Percentiles rank a stretch among this genome's conserved stretches.
Conservation (phyloP, 2,329 filamentous ascomycete genomes). For the Nemania abortiva region DNA sequence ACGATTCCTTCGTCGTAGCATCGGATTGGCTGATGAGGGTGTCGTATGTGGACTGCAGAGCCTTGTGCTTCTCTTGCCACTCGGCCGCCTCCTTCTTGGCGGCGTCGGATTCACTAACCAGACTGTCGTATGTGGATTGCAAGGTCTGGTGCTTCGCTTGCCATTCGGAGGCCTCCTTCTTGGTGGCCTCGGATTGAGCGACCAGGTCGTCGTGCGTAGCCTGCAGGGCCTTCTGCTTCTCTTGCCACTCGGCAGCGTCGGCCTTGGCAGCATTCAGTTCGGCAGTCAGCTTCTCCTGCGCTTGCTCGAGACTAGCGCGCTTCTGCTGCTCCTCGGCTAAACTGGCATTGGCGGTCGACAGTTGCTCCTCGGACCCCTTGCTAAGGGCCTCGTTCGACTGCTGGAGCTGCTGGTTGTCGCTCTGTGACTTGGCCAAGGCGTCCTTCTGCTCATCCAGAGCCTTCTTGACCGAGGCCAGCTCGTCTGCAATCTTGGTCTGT, state of each 20-base stretch:
- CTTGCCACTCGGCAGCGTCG: slow-evolving; percentile 41
- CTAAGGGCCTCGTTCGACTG: slow-evolving; percentile 25
- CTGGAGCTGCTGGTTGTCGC: slow-evolving; percentile 37
- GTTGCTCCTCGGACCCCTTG: slow-evolving; percentile 44
- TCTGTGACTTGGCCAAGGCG: slow-evolving; percentile 40
- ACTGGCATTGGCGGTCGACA: slow-evolving; percentile 39
- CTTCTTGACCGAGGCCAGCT: slow-evolving; percentile 44
- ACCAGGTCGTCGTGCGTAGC: slow-evolving; percentile 40
- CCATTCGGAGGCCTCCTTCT: slow-evolving; percentile 37
- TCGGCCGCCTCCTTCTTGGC: slow-evolving; percentile 41
- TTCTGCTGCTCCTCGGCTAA: slow-evolving; percentile 51
- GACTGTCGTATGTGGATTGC: slow-evolving; percentile 37
- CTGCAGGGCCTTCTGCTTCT: slow-evolving; percentile 44
- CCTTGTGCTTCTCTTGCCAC: slow-evolving; percentile 39
- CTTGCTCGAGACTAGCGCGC: slow-evolving; percentile 45
- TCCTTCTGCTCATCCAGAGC: slow-evolving; percentile 44
- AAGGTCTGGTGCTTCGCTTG: slow-evolving; percentile 48
- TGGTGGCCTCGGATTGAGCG: slow-evolving; percentile 45
- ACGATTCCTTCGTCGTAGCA: slow-evolving; percentile 46
- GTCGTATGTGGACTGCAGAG: slow-evolving; percentile 36
- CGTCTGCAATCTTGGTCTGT: slow-evolving; percentile 44
- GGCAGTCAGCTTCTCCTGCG: slow-evolving; percentile 40
- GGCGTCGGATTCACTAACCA: slow-evolving; percentile 42
- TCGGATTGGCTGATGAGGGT: slow-evolving; percentile 51
- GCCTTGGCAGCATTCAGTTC: slow-evolving; percentile 46